These are phyloP conservation scores for Penicillium sclerotiorum DNA, from an alignment of 2,329 filamentous ascomycete species.

Conservation along the genomic window DNA sequence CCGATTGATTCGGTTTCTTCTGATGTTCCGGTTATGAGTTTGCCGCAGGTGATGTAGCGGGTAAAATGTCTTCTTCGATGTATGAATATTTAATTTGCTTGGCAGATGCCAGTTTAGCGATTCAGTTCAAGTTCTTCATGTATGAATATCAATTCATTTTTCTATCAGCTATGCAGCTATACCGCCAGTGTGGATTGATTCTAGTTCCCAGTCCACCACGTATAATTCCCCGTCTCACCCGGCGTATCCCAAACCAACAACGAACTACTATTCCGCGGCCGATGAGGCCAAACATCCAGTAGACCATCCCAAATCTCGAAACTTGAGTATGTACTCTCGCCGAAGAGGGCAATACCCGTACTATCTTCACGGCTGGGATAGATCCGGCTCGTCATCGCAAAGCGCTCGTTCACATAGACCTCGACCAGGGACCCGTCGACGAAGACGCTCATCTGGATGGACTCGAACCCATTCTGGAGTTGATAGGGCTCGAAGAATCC, in stretches of 20 bases:
- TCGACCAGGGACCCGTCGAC: conserved; percentile 19
- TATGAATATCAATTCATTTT: background rate
- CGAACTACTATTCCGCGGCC: conserved; percentile 16
- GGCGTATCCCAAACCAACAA: conserved; percentile 18
- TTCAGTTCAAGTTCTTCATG: background rate
- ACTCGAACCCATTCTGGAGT: background rate
- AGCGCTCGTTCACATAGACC: conserved; percentile 18
- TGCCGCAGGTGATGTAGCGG: conserved; percentile 4
- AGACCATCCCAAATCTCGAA: conserved; percentile 21
- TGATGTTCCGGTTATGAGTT: background rate
- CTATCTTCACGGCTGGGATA: conserved; percentile 19
- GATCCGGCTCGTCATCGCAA: conserved; percentile 17
- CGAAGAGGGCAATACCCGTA: conserved; percentile 9
- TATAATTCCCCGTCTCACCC: conserved; percentile 18
- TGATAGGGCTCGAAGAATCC: conserved; percentile 18
- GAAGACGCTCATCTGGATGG: conserved; percentile 14
- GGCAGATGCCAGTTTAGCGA: too few relatives aligned
- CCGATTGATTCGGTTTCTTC: too few relatives aligned
- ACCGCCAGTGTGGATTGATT: too few relatives aligned
- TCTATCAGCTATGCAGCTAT: too few relatives aligned
- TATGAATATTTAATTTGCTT: background rate
- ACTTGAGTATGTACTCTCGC: conserved; percentile 8
- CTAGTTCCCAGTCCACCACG: conserved; percentile 20
- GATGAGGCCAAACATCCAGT: conserved; percentile 16
- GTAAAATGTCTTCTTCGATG: too few relatives aligned